A percentile compares a stretch with the other conserved stretches of the same genome.
Evolutionary conservation across 805 yeast genomes (phyloP).

Genomic region (Priceomyces medius): DNA sequence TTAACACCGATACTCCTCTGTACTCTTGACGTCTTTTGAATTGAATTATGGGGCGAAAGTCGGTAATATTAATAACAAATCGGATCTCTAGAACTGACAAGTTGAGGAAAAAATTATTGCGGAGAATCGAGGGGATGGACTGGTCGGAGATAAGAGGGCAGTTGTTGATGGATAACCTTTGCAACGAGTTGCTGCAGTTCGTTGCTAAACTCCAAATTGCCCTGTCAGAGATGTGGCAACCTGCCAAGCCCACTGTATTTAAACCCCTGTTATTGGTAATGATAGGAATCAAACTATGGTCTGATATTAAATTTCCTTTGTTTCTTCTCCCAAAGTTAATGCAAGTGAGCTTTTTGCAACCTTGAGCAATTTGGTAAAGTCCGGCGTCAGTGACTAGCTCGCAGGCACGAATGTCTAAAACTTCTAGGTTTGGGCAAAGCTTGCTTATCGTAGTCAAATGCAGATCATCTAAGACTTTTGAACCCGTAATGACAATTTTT

Average conservation of each 20-base stretch:
- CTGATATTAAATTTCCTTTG: conserved; percentile 67
- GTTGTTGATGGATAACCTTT: conserved; percentile 72
- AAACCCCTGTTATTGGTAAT: conserved; percentile 52
- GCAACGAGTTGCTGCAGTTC: conserved; percentile 46
- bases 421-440: conserved; percentile 56
- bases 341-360: conserved; percentile 56
- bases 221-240: conserved; percentile 76
- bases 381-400: conserved; percentile 76
- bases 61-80: conserved; percentile 54
- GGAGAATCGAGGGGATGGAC: conserved; percentile 52
- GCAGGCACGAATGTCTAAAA: conserved; percentile 81
- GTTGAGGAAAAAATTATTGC: conserved; percentile 50
- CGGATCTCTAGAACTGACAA: conserved; percentile 77
- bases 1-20: conserved; percentile 50
- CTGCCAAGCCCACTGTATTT: conserved; percentile 82
- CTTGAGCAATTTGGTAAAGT: conserved; percentile 59
- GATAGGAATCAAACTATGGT: conserved; percentile 60
- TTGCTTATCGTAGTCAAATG: conserved; percentile 52
- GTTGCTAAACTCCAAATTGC: conserved; percentile 78
- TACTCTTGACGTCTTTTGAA: conserved; percentile 56
- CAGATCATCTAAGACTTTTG: conserved; percentile 58
- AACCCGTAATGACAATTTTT: conserved; percentile 69
- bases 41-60: conserved; percentile 63
- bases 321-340: conserved; percentile 80
- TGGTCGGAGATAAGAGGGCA: conserved; percentile 61